phyloP scores from a whole-genome alignment of 192 early-diverging fungal species.

The Fimicolochytrium jonesii region DNA sequence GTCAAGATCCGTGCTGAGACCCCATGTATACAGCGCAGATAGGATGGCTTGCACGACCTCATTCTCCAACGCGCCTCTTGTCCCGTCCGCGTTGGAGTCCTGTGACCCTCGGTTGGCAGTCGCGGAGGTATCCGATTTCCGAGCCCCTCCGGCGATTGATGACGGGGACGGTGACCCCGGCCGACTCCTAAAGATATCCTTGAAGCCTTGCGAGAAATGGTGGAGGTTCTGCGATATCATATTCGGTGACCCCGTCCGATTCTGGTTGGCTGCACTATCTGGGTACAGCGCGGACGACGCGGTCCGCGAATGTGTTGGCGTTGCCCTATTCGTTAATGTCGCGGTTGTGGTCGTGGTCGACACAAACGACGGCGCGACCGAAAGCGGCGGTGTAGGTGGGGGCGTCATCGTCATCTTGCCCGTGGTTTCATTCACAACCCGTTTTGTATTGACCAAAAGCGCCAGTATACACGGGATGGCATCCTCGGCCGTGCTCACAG shows the following conservation, averaged over 20 bases:
- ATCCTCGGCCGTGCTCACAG: conserved; percentile 18
- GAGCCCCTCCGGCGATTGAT: neutral
- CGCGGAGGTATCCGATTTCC: neutral
- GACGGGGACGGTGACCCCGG: conserved; percentile 6
- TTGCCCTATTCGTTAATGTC: no score
- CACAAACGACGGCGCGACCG: neutral
- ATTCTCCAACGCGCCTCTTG: conserved; percentile 3
- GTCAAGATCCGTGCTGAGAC: conserved; percentile 51
- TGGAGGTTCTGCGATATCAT: no score
- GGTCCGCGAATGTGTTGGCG: no score
- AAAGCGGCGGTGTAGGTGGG: conserved; percentile 5
- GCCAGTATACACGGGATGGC: conserved; percentile 24
- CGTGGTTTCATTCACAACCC: conserved; percentile 45
- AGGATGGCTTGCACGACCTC: conserved; percentile 17
- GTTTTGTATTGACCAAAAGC: conserved; percentile 46
- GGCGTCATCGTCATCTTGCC: conserved; percentile 33
- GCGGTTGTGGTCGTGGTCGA: no score
- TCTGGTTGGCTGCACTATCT: no score
- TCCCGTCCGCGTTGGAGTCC: conserved; percentile 1
- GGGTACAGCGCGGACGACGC: no score
- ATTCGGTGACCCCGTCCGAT: no score
- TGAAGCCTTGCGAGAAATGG: conserved; percentile 13
- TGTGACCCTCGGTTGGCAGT: neutral
- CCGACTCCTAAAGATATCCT: conserved; percentile 18
- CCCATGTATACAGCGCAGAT: conserved; percentile 46